Conservation (phyloP, 305 asterid genomes). For the Stenogyne calaminthoides region DNA sequence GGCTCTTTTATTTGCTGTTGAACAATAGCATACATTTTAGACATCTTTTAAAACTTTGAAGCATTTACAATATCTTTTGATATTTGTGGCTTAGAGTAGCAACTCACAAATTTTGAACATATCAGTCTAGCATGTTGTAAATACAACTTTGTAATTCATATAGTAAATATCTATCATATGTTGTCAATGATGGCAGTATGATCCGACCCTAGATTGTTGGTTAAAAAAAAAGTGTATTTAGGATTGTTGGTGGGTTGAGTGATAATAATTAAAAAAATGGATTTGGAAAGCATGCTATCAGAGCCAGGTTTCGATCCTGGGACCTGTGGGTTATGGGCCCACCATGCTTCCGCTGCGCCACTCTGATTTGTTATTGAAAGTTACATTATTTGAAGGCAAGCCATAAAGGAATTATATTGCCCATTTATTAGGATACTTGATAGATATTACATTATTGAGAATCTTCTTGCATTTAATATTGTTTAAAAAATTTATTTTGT, state of each 20-base stretch:
- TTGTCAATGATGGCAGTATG: too few relatives aligned
- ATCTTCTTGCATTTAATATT: neutral
- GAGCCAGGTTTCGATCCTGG: slow-evolving; percentile 64
- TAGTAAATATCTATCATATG: too few relatives aligned
- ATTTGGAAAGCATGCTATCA: slow-evolving; percentile 22
- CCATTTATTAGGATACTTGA: neutral
- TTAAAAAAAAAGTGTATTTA: too few relatives aligned
- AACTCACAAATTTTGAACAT: too few relatives aligned
- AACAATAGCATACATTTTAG: neutral
- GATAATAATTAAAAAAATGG: too few relatives aligned
- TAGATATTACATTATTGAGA: neutral
- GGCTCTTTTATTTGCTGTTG: neutral
- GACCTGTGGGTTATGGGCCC: slow-evolving; percentile 96
- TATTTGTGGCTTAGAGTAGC: too few relatives aligned
- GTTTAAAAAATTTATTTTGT: neutral
- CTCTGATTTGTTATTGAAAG: slow-evolving; percentile 44
- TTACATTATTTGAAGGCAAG: neutral
- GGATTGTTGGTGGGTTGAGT: too few relatives aligned
- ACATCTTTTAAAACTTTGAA: neutral
- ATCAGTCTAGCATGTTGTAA: too few relatives aligned
- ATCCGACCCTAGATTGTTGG: too few relatives aligned
- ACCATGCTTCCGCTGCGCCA: slow-evolving; percentile 98
- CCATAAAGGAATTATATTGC: neutral
- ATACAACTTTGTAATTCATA: too few relatives aligned
- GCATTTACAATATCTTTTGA: neutral